phyloP scores from a whole-genome alignment of 768 basidiomycete genomes.

The Leccinum arenicola region DNA sequence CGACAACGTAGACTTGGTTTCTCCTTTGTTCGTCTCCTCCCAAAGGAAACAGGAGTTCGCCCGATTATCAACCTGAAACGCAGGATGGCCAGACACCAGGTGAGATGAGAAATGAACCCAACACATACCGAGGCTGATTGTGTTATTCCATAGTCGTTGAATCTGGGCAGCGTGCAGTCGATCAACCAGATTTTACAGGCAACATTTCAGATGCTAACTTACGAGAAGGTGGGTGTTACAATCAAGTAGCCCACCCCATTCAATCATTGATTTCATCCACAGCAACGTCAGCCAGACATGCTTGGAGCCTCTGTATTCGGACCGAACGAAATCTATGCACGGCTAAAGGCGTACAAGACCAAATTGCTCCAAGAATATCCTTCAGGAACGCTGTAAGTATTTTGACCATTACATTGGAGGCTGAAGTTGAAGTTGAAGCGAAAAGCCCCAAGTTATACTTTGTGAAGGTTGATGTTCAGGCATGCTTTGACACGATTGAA shows the following conservation, averaged over 20 bases:
- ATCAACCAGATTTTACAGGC: slow-evolving; percentile 87
- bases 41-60: slow-evolving; percentile 92
- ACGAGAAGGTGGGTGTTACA: slow-evolving; percentile 64
- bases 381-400: slow-evolving; percentile 50
- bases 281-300: slow-evolving; percentile 61
- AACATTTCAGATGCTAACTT: slow-evolving; percentile 83
- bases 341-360: slow-evolving; percentile 68
- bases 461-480: slow-evolving; percentile 93
- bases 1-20: slow-evolving; percentile 75
- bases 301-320: slow-evolving; percentile 84
- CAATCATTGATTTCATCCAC: background rate
- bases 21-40: slow-evolving; percentile 84
- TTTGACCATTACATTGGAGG: background rate
- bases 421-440: background rate
- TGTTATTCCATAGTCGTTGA: slow-evolving; percentile 26
- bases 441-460: slow-evolving; percentile 86
- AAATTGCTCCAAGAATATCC: slow-evolving; percentile 37
- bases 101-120: slow-evolving; percentile 6
- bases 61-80: slow-evolving; percentile 87
- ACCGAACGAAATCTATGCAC: slow-evolving; percentile 76
- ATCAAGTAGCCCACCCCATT: background rate
- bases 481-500: slow-evolving; percentile 96
- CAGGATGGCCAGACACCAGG: slow-evolving; percentile 39
- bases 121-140: background rate
- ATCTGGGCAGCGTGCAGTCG: slow-evolving; percentile 44